phyloP scores from a whole-genome alignment of 2,329 filamentous ascomycete species.

The Cucurbitaria berberidis region DNA sequence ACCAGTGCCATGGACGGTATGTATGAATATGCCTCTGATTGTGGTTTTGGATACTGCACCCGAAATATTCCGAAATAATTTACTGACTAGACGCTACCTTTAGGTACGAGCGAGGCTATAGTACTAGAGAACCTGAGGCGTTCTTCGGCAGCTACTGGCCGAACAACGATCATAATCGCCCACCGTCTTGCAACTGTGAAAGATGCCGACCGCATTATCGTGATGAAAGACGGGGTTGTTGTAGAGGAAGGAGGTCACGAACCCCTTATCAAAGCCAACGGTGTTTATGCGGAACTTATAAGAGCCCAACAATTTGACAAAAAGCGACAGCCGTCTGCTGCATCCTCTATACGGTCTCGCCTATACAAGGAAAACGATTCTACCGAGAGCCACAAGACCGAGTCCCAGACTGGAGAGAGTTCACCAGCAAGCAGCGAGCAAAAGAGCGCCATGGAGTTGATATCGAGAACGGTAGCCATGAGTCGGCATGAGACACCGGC shows the following conservation, averaged over 20 bases:
- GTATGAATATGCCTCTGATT: not conserved
- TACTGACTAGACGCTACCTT: not conserved
- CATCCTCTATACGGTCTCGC: conserved; percentile 31
- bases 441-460: conserved; percentile 24
- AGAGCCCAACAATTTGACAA: conserved; percentile 44
- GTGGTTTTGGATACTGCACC: no score
- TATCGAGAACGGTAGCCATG: conserved; percentile 31
- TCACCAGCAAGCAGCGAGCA: not conserved
- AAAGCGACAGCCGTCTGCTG: conserved; percentile 31
- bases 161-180: conserved; percentile 48
- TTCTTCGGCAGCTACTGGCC: conserved; percentile 32
- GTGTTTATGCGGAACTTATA: conserved; percentile 42
- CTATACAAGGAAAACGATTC: conserved; percentile 18
- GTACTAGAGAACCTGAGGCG: conserved; percentile 41
- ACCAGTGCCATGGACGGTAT: conserved; percentile 41
- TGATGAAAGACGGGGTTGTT: conserved; percentile 43
- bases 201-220: conserved; percentile 47
- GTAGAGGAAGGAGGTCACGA: conserved; percentile 44
- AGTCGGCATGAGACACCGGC: conserved; percentile 50
- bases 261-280: conserved; percentile 31
- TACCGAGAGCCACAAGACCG: not conserved
- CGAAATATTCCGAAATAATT: not conserved
- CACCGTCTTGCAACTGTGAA: conserved; percentile 47
- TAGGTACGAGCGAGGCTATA: conserved; percentile 36
- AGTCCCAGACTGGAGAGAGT: not conserved